phyloP scores from a whole-genome alignment of 1,139 yeast species.

The Protomyces gravidus region DNA sequence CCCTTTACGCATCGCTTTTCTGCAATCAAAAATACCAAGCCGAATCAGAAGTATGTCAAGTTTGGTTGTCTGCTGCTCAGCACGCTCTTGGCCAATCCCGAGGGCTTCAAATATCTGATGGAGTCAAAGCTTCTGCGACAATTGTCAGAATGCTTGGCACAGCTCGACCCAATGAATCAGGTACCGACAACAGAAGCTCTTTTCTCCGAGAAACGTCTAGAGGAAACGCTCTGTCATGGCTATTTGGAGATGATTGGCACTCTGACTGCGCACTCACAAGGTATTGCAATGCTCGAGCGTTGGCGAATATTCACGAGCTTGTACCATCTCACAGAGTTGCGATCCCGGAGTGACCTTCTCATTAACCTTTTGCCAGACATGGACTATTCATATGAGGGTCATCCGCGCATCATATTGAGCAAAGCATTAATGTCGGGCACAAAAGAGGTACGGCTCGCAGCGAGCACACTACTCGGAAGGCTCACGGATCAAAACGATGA shows the following conservation, averaged over 20 bases:
- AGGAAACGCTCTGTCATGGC: slow-evolving; percentile 65
- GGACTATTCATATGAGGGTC: slow-evolving; percentile 62
- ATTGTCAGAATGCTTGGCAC: slow-evolving; percentile 80
- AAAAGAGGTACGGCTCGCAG: slow-evolving; percentile 50
- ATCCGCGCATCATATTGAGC: slow-evolving; percentile 59
- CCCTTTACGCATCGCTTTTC: slow-evolving; percentile 88
- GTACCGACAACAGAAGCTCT: slow-evolving; percentile 69
- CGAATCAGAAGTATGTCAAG: slow-evolving; percentile 54
- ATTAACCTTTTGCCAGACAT: slow-evolving; percentile 56
- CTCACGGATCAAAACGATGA: slow-evolving; percentile 38
- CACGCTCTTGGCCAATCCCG: slow-evolving; percentile 57
- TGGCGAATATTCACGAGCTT: slow-evolving; percentile 83
- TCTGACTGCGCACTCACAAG: slow-evolving; percentile 56
- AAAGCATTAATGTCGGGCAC: slow-evolving; percentile 62
- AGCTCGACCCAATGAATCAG: slow-evolving; percentile 72
- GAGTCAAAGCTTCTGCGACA: slow-evolving; percentile 79
- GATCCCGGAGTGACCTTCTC: slow-evolving; percentile 58
- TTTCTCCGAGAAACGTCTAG: slow-evolving; percentile 57
- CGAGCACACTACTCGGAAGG: slow-evolving; percentile 53
- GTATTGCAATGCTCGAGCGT: slow-evolving; percentile 63
- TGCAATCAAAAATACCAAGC: slow-evolving; percentile 51
- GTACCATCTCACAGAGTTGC: slow-evolving; percentile 61
- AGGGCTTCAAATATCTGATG: slow-evolving; percentile 64
- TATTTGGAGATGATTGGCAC: slow-evolving; percentile 75
- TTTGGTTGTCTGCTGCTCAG: slow-evolving; percentile 72